Conservation (phyloP, 2,329 filamentous ascomycete species). For the Rhynchosporium secalis region DNA sequence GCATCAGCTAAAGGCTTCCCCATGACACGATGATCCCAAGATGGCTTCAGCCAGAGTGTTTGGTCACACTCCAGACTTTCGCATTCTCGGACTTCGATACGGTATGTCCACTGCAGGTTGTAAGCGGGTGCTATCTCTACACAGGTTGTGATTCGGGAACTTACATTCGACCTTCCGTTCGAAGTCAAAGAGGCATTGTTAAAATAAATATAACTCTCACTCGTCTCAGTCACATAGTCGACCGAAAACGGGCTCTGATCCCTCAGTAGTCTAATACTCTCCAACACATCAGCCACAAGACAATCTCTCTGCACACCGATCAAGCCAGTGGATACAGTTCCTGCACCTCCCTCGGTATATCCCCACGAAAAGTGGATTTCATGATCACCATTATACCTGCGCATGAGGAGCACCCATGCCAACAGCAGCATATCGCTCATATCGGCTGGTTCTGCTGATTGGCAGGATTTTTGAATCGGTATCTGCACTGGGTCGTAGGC, state of each 20-base stretch:
- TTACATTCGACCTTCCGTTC: constrained; percentile 1
- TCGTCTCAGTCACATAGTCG: constrained; percentile 10
- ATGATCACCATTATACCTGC: constrained; percentile 4
- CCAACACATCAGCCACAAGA: constrained; percentile 12
- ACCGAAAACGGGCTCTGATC: constrained; percentile 12
- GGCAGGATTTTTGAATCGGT: constrained; percentile 6
- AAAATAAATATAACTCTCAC: constrained; percentile 14
- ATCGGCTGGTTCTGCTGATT: constrained; percentile 5
- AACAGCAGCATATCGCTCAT: constrained; percentile 19
- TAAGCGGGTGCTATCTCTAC: not conserved
- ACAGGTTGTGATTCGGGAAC: not conserved
- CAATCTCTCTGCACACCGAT: constrained; percentile 12
- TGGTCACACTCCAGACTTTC: constrained; percentile 10
- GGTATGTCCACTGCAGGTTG: constrained; percentile 12
- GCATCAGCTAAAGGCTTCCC: constrained; percentile 4
- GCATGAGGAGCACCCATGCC: constrained; percentile 13
- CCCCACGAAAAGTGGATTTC: constrained; percentile 11
- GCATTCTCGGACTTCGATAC: constrained; percentile 16
- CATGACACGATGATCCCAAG: constrained; percentile 8
- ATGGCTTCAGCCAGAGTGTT: constrained; percentile 12
- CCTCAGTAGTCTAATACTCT: constrained; percentile 10
- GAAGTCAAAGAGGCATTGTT: constrained; percentile 12
- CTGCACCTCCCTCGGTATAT: constrained; percentile 7
- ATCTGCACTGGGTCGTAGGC: constrained; percentile 9
- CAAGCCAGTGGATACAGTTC: constrained; percentile 4